Base-by-base conservation (phyloP, 2,329 filamentous ascomycete genomes). In the Fulvia fulva region DNA sequence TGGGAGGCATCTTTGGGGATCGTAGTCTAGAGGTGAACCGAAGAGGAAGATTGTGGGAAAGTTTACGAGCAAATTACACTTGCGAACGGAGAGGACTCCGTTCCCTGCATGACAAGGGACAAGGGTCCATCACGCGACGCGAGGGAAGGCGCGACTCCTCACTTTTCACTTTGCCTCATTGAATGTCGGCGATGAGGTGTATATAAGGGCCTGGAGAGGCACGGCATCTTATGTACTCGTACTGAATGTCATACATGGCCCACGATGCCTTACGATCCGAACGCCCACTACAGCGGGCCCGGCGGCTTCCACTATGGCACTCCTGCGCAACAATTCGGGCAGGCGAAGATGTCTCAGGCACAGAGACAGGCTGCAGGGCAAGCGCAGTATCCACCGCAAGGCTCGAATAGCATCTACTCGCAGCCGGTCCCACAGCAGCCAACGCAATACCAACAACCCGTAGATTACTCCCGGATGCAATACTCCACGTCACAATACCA, bases 401-500 rank as follows among this genome's bases (percentile, higher is more conserved):
- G 16, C 16, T 43, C 25, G 22, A 52, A 21, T 23, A 23, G 19
- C 26, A 21, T n/a, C 16, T n/a, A 47, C 21, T 47, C 25, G 21
- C 44, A 47, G 9, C 44, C 37, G 3, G 8, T 41, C 6, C 51
- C 30, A 16, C 51, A 49, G 14, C 54, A 57, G 21, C 55, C 53
- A 37, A 28, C 34, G 26, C 34, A 44, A 43, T 59, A 59, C 34
- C 56, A 49, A 22, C 56, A 55, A 25, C 41, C 46, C 19, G 12
- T 51, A 19, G 37, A 51, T 22, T 56, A 59, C 22, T 44, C 56
- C 7, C 57, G 61, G 6, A 53, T 55, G 21, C 51, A 47, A 19
- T 61, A 64, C 55, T 44, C 56, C 8, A 59, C 53, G 53, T 58
- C 64, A 3, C 61, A 63, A 44, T 58, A 61, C 30, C 62, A 61